Percentiles rank a stretch among this genome's conserved stretches.
Evolutionary conservation across 225 moss, liverwort and hornwort species (phyloP).

Genomic region (Pseudisothecium myosuroides): DNA sequence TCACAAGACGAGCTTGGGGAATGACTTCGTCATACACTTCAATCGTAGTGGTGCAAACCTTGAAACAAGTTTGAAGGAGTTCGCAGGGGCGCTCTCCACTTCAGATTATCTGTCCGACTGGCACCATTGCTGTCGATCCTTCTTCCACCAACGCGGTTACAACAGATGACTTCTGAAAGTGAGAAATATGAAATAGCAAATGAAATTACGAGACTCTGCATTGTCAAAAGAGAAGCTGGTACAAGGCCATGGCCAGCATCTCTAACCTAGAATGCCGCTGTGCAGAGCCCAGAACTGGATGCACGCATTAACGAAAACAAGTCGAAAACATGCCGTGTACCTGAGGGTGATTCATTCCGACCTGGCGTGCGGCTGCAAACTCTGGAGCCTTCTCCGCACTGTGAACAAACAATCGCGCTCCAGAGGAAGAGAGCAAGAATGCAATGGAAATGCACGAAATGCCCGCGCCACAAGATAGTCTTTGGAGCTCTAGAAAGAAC

Average conservation of each 20-base stretch:
- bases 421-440: not conserved
- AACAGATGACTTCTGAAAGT: not conserved
- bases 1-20: not conserved
- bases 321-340: not conserved
- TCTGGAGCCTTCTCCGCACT: not conserved
- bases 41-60: not conserved
- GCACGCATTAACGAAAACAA: not conserved
- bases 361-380: not conserved
- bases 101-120: not conserved
- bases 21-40: not conserved
- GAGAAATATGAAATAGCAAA: not conserved
- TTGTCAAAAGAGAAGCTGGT: not conserved
- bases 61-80: not conserved
- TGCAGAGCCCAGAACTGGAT: not conserved
- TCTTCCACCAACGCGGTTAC: constrained; percentile 9
- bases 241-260: not conserved
- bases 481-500: not conserved
- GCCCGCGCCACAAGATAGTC: not conserved
- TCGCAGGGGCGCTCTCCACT: constrained; percentile 1
- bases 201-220: not conserved
- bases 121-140: constrained; percentile 3
- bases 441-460: not conserved
- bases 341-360: not conserved
- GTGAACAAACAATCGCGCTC: not conserved
- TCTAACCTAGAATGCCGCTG: not conserved